phyloP scores from a whole-genome alignment of 306 rosid species.

The Crotalaria pallida region DNA sequence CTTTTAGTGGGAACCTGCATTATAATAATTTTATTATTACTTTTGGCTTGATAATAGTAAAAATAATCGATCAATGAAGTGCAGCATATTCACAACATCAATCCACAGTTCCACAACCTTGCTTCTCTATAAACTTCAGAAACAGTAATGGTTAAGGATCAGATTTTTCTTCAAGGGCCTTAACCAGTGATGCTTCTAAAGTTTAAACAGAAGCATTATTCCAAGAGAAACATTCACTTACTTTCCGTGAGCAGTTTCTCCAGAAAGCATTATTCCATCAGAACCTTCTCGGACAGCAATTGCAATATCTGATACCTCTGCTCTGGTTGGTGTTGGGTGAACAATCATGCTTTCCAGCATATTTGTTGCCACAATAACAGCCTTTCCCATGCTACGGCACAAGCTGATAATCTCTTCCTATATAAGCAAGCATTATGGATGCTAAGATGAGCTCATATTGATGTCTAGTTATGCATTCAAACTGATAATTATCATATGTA shows the following conservation, averaged over 20 bases:
- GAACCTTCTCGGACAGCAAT: constrained; percentile 99
- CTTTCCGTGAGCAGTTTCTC: constrained; percentile 99
- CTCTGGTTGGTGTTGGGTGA: constrained; percentile 98
- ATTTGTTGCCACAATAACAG: constrained; percentile 95
- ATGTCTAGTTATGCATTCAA: background rate
- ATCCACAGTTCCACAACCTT: background rate
- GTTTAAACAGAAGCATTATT: no score
- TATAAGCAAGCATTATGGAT: constrained; percentile 6
- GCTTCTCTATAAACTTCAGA: background rate
- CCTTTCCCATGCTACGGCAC: constrained; percentile 99
- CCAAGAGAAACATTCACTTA: constrained; percentile 30
- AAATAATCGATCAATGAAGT: background rate
- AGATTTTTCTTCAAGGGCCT: background rate
- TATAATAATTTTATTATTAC: background rate
- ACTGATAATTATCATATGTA: background rate
- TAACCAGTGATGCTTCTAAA: background rate
- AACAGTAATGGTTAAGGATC: background rate
- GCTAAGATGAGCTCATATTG: constrained; percentile 14
- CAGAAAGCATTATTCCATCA: constrained; percentile 93
- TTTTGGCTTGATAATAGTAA: background rate
- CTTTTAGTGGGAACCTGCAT: constrained; percentile 81
- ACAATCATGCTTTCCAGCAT: constrained; percentile 99
- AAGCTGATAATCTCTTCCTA: constrained; percentile 89
- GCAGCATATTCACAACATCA: background rate
- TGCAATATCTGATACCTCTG: constrained; percentile 97